Evolutionary conservation across 768 basidiomycete genomes (phyloP).

Genomic region (Leccinum olivaceopallidum): DNA sequence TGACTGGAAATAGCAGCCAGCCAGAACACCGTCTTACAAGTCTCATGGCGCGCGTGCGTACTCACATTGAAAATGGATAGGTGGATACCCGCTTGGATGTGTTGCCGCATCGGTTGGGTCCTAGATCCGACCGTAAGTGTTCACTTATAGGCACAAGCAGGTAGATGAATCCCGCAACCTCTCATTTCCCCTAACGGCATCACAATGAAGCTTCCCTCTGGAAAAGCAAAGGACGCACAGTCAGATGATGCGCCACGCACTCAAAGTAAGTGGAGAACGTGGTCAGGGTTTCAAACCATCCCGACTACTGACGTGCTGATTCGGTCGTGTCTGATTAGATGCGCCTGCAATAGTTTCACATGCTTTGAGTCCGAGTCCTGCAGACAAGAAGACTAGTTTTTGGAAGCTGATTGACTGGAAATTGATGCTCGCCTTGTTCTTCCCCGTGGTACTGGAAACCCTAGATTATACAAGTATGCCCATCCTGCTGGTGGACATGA

Average conservation of each 20-base stretch:
- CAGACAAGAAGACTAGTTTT: conserved; percentile 19
- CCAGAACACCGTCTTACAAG: background rate
- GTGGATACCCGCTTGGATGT: background rate
- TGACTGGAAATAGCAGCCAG: conserved; percentile 21
- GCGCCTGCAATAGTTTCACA: background rate
- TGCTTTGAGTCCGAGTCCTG: background rate
- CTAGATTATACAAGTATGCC: conserved; percentile 31
- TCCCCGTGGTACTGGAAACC: conserved; percentile 45
- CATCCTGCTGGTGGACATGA: background rate
- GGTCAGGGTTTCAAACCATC: background rate
- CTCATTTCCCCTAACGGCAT: background rate
- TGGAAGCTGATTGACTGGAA: conserved; percentile 31
- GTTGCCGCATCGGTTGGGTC: background rate
- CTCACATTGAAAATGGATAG: background rate
- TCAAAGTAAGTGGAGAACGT: conserved; percentile 8
- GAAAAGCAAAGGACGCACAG: conserved; percentile 2
- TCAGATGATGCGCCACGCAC: background rate
- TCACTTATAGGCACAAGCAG: background rate
- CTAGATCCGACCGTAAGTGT: background rate
- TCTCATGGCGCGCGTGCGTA: too few relatives aligned
- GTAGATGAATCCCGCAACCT: background rate
- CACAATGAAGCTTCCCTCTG: conserved; percentile 13
- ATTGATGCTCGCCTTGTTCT: conserved; percentile 36
- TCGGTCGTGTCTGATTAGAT: background rate
- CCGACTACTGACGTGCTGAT: background rate